Percentiles rank a stretch among this genome's conserved stretches.
Evolutionary conservation across 2,329 filamentous ascomycete species (phyloP).

Genomic region (Orbilia quercus): DNA sequence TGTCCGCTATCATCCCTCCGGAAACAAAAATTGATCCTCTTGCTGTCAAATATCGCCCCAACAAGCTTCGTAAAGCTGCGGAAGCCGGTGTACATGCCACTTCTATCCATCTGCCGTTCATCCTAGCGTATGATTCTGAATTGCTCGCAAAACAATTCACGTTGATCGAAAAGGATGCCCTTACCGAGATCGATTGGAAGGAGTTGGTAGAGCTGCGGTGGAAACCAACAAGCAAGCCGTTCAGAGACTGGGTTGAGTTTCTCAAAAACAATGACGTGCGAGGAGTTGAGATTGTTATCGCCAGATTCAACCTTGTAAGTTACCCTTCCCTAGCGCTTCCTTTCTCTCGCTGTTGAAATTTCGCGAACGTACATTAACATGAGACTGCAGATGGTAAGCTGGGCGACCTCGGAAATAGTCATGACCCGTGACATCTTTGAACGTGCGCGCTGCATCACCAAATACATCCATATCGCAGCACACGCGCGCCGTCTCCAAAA

Average conservation of each 20-base stretch:
- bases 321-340: background rate
- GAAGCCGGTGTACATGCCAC: constrained; percentile 57
- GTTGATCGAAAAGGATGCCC: constrained; percentile 83
- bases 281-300: constrained; percentile 84
- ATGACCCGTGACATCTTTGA: constrained; percentile 78
- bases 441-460: constrained; percentile 79
- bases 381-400: constrained; percentile 75
- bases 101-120: constrained; percentile 78
- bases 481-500: constrained; percentile 81
- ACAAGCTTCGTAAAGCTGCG: constrained; percentile 39
- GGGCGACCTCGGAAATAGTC: constrained; percentile 82
- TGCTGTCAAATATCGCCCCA: constrained; percentile 37
- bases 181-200: constrained; percentile 89
- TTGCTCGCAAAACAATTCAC: constrained; percentile 84
- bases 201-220: constrained; percentile 85
- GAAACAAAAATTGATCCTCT: constrained; percentile 53
- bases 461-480: constrained; percentile 82
- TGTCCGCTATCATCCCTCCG: constrained; percentile 42
- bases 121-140: constrained; percentile 82
- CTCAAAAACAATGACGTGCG: constrained; percentile 76
- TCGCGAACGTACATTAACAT: background rate
- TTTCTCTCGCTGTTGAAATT: background rate
- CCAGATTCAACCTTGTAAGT: constrained; percentile 78
- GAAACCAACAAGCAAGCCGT: constrained; percentile 76
- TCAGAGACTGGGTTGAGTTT: constrained; percentile 84